phyloP scores from a whole-genome alignment of 257 asterid genomes.

The Cynanchum wilfordii region DNA sequence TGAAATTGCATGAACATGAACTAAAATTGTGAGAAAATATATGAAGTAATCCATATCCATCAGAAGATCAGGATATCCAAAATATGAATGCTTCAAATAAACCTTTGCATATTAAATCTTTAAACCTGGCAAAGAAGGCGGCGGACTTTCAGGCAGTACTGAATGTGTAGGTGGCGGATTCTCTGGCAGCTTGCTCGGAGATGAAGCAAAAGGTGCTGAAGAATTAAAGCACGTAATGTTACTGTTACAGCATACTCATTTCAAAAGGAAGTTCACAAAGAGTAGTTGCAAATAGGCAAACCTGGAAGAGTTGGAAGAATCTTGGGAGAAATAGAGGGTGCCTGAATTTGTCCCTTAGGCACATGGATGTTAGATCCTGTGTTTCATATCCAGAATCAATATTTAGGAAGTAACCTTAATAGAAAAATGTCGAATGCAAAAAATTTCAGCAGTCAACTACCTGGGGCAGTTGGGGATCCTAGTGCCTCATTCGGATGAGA shows the following conservation, averaged over 20 bases:
- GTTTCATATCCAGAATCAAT: neutral
- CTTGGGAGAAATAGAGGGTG: constrained; percentile 12
- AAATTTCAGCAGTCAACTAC: constrained; percentile 25
- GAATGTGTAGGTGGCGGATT: constrained; percentile 34
- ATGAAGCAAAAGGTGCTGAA: constrained; percentile 26
- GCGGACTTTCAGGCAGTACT: constrained; percentile 36
- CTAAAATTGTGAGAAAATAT: neutral
- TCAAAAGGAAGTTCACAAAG: neutral
- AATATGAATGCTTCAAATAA: neutral
- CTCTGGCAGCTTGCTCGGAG: constrained; percentile 38
- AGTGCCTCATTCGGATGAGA: constrained; percentile 43
- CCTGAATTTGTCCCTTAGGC: constrained; percentile 17
- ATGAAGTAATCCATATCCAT: neutral
- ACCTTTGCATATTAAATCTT: constrained; percentile 9
- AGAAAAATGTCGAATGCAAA: neutral
- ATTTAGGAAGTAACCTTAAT: neutral
- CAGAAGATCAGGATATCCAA: neutral
- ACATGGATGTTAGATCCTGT: constrained; percentile 20
- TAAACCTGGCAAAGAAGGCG: constrained; percentile 63
- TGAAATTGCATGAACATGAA: neutral
- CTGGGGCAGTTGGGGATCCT: constrained; percentile 37
- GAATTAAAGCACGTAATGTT: constrained; percentile 6
- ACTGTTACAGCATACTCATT: neutral
- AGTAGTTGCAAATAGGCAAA: neutral
- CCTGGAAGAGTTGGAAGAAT: constrained; percentile 29